phyloP scores from a whole-genome alignment of 179 eudicot genomes.

The Nepenthes alata region DNA sequence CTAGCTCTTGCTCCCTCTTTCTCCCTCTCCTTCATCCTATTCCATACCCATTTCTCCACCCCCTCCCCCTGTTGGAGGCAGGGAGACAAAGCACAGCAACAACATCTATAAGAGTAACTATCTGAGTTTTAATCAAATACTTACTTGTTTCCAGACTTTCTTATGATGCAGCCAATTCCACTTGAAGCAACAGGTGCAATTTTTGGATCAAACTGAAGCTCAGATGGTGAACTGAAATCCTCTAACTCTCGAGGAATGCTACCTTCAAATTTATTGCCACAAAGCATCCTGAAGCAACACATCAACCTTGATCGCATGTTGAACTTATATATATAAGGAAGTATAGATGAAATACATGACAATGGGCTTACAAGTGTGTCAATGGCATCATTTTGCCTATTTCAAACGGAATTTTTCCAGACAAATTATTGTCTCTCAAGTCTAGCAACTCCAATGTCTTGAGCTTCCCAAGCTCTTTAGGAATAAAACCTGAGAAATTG shows the following conservation, averaged over 20 bases:
- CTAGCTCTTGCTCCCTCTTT: too few species aligned
- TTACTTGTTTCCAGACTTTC: slow-evolving; percentile 60
- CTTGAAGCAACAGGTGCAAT: slow-evolving; percentile 20
- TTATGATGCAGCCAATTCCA: slow-evolving; percentile 29
- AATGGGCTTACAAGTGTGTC: slow-evolving; percentile 54
- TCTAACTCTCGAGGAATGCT: slow-evolving; percentile 36
- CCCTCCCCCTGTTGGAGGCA: too few species aligned
- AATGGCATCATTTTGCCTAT: slow-evolving; percentile 42
- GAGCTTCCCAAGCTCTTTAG: slow-evolving; percentile 50
- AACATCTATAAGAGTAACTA: too few species aligned
- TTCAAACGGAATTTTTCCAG: slow-evolving; percentile 60
- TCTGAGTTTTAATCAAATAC: not conserved
- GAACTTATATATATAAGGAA: not conserved
- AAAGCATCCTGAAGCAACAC: slow-evolving; percentile 42
- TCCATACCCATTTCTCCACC: too few species aligned
- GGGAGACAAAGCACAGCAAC: too few species aligned
- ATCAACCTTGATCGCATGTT: slow-evolving; percentile 3
- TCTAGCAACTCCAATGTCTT: slow-evolving; percentile 57
- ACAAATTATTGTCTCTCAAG: slow-evolving; percentile 59
- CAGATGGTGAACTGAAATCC: slow-evolving; percentile 39
- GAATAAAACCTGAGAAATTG: slow-evolving; percentile 57
- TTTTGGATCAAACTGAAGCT: slow-evolving; percentile 48
- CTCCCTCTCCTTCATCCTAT: too few species aligned
- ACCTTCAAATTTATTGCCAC: slow-evolving; percentile 59
- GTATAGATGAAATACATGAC: not conserved